Evolutionary conservation across 2,329 filamentous ascomycete genomes (phyloP).

Genomic region (Macroventuria anomochaeta): DNA sequence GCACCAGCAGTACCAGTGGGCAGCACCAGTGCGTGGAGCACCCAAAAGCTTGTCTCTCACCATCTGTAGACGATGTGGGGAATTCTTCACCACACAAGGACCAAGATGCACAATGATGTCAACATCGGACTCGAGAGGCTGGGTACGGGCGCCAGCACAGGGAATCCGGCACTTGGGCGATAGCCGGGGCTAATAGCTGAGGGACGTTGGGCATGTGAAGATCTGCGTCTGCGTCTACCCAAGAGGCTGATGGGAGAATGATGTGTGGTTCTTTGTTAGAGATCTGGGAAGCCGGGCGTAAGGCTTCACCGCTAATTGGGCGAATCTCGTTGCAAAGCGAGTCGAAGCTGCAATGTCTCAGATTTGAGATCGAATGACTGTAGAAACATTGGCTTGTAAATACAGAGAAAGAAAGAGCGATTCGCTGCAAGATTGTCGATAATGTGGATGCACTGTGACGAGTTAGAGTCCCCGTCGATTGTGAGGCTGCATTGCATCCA

Average conservation of each 20-base stretch:
- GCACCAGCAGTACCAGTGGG: too few relatives aligned
- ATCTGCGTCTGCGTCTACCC: too few relatives aligned
- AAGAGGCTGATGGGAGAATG: neutral
- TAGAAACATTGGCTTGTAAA: neutral
- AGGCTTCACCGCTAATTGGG: constrained; percentile 20
- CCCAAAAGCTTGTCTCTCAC: constrained; percentile 5
- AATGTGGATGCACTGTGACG: constrained; percentile 2
- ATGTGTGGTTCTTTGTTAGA: neutral
- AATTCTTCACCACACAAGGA: neutral
- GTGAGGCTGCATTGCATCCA: constrained; percentile 13
- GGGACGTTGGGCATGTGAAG: constrained; percentile 2
- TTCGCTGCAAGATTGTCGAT: neutral
- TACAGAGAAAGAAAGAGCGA: neutral
- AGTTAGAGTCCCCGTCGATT: constrained; percentile 2
- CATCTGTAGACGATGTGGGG: constrained; percentile 14
- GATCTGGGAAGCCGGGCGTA: neutral
- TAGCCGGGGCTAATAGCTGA: neutral
- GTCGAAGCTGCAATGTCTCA: neutral
- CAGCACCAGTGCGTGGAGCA: too few relatives aligned
- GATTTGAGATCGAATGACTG: neutral
- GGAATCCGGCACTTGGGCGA: constrained; percentile 5
- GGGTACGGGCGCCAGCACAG: neutral
- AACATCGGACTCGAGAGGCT: neutral
- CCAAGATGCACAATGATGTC: constrained; percentile 18
- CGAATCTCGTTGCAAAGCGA: neutral